phyloP scores from a whole-genome alignment of 2,329 filamentous ascomycete genomes.

The Calonectria honghensis region DNA sequence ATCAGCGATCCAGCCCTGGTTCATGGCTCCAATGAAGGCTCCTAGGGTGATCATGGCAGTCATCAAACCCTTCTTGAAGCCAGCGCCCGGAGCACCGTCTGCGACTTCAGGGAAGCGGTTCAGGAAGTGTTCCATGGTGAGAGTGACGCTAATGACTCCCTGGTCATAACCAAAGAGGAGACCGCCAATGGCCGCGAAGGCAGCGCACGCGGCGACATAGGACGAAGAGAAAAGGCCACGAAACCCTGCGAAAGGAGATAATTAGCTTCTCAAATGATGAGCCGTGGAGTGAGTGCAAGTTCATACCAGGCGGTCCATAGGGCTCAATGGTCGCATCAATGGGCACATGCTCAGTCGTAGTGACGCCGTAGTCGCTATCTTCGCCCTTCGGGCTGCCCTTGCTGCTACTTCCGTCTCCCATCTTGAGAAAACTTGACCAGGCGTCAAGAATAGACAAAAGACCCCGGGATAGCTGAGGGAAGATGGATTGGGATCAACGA shows the following conservation, averaged over 20 bases:
- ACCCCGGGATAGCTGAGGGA: no score
- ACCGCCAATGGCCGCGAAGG: conserved; percentile 61
- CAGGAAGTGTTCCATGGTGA: conserved; percentile 60
- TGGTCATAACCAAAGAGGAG: conserved; percentile 64
- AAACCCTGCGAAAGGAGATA: conserved; percentile 50
- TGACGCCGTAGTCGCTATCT: conserved; percentile 13
- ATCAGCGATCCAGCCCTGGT: conserved; percentile 62
- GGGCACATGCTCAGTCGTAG: conserved; percentile 11
- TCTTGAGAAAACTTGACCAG: neutral
- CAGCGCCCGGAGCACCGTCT: conserved; percentile 60
- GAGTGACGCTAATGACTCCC: conserved; percentile 63
- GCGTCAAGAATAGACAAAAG: neutral
- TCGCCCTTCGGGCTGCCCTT: neutral
- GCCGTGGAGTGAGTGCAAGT: no score
- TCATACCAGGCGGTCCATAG: conserved; percentile 51
- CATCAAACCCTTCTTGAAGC: conserved; percentile 65
- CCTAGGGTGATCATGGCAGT: conserved; percentile 68
- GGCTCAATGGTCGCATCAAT: conserved; percentile 42
- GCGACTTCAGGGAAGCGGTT: conserved; percentile 58
- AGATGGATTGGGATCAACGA: neutral
- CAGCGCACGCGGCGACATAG: conserved; percentile 58
- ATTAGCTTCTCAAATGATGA: neutral
- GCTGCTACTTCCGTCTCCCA: neutral
- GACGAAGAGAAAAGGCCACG: conserved; percentile 56
- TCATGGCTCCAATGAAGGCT: conserved; percentile 68